These are phyloP conservation scores for Colletotrichum sp. DNA, from an alignment of 2,329 filamentous ascomycete species.

Conservation along the genomic window DNA sequence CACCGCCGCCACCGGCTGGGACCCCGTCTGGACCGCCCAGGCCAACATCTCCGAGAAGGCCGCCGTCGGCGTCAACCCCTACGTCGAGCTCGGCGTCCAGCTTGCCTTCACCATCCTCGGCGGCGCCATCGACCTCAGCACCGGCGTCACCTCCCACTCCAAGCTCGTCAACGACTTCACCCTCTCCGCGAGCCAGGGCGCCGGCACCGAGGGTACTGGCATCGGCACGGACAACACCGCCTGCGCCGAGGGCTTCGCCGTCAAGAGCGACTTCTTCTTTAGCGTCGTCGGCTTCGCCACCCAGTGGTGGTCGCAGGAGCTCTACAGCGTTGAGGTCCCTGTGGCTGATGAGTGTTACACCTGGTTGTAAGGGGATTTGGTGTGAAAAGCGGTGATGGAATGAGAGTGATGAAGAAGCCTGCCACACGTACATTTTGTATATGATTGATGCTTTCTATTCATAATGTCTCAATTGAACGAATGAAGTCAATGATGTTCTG, in stretches of 20 bases:
- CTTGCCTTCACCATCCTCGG: slow-evolving; percentile 27
- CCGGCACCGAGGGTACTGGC: slow-evolving; percentile 15
- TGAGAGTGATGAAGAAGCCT: not conserved
- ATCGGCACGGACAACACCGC: slow-evolving; percentile 9
- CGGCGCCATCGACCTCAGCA: slow-evolving; percentile 28
- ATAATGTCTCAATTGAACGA: not conserved
- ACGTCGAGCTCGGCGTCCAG: slow-evolving; percentile 24
- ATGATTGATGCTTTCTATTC: not conserved
- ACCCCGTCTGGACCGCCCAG: slow-evolving; percentile 35
- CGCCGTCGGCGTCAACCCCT: slow-evolving; percentile 26
- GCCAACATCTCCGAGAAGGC: slow-evolving; percentile 29
- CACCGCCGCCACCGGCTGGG: slow-evolving; percentile 25
- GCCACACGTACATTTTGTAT: not conserved
- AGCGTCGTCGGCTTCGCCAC: slow-evolving; percentile 28
- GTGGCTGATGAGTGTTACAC: slow-evolving; percentile 31
- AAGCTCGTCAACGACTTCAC: slow-evolving; percentile 29
- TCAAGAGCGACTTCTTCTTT: slow-evolving; percentile 30
- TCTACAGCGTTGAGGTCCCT: slow-evolving; percentile 29
- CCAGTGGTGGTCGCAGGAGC: slow-evolving; percentile 27
- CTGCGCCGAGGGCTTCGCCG: slow-evolving; percentile 27
- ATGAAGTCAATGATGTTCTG: fast-evolving
- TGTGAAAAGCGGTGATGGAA: not conserved
- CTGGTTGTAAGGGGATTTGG: slow-evolving; percentile 13
- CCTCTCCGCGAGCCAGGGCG: slow-evolving; percentile 24
- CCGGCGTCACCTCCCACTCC: slow-evolving; percentile 28